A percentile compares a stretch with the other conserved stretches of the same genome.
phyloP scores from a whole-genome alignment of 2,329 filamentous ascomycete genomes.

The Nakataea oryzae region DNA sequence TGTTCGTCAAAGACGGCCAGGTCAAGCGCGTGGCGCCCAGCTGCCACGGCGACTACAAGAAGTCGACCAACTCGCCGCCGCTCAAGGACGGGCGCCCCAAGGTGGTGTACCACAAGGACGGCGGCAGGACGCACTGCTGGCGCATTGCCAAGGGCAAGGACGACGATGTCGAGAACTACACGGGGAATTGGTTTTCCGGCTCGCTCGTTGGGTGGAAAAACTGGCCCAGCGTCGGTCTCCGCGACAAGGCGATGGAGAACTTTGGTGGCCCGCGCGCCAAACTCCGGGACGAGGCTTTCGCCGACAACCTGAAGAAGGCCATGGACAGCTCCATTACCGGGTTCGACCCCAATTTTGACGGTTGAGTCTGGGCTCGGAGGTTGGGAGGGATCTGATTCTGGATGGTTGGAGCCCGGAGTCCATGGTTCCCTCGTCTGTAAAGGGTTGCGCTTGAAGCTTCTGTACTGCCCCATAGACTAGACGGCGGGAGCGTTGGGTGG shows the following conservation, averaged over 20 bases:
- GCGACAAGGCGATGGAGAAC: slow-evolving; percentile 20
- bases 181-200: background rate
- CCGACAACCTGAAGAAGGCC: slow-evolving; percentile 2
- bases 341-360: background rate
- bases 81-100: slow-evolving; percentile 12
- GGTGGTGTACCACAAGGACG: slow-evolving; percentile 21
- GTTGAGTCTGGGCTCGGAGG: background rate
- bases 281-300: slow-evolving; percentile 16
- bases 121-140: slow-evolving; percentile 17
- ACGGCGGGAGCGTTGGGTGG: no score
- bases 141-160: background rate
- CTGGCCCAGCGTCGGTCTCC: slow-evolving; percentile 19
- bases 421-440: no score
- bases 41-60: slow-evolving; percentile 21
- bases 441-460: no score
- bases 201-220: slow-evolving; percentile 28
- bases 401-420: no score
- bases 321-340: background rate
- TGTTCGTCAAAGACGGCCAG: slow-evolving; percentile 18
- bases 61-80: slow-evolving; percentile 9
- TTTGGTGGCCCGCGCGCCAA: slow-evolving; percentile 23
- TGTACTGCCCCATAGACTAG: no score
- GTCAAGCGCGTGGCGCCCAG: slow-evolving; percentile 22
- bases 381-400: background rate
- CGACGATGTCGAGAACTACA: background rate